Percentiles rank a stretch among this genome's conserved stretches.
Evolutionary conservation across 345 rosid genomes (phyloP).

Genomic region (Brassica nigra): DNA sequence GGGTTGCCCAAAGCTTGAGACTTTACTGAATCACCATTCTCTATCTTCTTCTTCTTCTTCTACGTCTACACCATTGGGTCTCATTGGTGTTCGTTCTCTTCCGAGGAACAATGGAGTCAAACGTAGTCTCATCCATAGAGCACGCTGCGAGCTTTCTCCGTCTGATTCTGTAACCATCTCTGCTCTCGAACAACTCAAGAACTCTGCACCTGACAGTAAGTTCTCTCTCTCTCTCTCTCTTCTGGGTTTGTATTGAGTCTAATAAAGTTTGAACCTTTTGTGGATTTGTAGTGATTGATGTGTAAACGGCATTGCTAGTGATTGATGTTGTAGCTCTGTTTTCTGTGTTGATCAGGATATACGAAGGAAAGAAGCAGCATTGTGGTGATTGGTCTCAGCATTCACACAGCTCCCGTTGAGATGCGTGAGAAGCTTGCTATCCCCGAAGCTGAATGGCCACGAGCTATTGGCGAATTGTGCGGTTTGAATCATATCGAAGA

Average conservation of each 20-base stretch:
- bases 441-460: neutral
- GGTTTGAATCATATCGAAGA: neutral
- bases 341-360: neutral
- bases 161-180: neutral
- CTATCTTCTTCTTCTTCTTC: neutral
- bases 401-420: conserved; percentile 3
- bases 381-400: neutral
- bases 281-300: neutral
- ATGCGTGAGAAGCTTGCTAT: conserved; percentile 4
- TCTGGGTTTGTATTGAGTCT: no score
- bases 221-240: neutral
- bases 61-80: neutral
- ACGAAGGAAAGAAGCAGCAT: neutral
- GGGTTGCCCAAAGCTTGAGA: neutral
- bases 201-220: neutral
- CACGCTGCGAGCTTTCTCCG: neutral
- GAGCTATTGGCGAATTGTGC: neutral
- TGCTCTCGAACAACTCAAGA: neutral
- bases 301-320: neutral
- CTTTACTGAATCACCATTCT: neutral
- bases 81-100: neutral
- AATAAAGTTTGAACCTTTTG: neutral
- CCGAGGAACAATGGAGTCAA: neutral
- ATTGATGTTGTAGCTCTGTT: neutral
- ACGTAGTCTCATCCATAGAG: neutral